These are phyloP conservation scores for Quercus alba DNA, from an alignment of 306 rosid genomes.

Conservation along the genomic window DNA sequence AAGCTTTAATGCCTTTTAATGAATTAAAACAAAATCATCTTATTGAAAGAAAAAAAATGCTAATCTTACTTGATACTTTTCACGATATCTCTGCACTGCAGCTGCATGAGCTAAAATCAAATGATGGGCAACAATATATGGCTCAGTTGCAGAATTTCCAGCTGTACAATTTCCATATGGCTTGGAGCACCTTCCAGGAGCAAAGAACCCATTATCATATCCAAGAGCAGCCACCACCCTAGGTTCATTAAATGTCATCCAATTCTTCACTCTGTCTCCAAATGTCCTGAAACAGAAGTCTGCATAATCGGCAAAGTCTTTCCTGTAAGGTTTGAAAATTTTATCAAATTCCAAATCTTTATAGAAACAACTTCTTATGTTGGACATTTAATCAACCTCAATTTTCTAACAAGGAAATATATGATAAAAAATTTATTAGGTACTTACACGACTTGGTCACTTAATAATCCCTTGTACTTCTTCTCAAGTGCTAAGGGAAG, in stretches of 20 bases:
- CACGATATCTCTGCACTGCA: constrained; percentile 81
- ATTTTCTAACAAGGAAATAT: background rate
- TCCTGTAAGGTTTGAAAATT: constrained; percentile 41
- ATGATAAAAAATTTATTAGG: background rate
- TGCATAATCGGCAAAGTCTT: constrained; percentile 86
- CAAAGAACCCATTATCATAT: constrained; percentile 73
- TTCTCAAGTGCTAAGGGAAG: constrained; percentile 84
- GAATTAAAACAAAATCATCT: background rate
- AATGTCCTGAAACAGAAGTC: constrained; percentile 89
- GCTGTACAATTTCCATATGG: constrained; percentile 72
- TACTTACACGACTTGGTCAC: constrained; percentile 80
- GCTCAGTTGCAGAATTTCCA: constrained; percentile 86
- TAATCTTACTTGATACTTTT: constrained; percentile 61
- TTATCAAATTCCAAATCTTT: constrained; percentile 10
- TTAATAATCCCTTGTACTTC: constrained; percentile 67
- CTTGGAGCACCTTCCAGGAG: constrained; percentile 93
- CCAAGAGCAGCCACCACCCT: constrained; percentile 92
- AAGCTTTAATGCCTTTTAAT: background rate
- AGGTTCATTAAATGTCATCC: constrained; percentile 96
- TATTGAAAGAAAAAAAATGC: background rate
- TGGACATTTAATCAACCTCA: background rate
- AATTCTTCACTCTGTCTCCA: constrained; percentile 90
- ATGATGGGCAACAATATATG: constrained; percentile 80
- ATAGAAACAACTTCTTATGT: background rate
- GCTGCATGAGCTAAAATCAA: constrained; percentile 80